These are phyloP conservation scores for Sphagnurus paluster DNA, from an alignment of 1,284 basidiomycete genomes.

Conservation along the genomic window DNA sequence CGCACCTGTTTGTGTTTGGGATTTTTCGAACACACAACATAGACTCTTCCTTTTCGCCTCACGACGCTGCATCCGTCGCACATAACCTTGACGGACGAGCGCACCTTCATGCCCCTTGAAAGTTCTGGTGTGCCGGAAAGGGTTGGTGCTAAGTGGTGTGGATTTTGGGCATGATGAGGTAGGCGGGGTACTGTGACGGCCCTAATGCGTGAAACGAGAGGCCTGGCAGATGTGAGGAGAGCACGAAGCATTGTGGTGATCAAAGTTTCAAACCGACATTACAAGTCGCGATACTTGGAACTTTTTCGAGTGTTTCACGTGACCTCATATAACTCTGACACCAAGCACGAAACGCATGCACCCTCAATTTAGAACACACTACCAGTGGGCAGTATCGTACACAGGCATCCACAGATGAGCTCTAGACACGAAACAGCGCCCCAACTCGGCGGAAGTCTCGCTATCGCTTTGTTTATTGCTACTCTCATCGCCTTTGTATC, in stretches of 20 bases:
- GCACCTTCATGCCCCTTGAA: conserved; percentile 92
- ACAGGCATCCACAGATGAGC: conserved; percentile 24
- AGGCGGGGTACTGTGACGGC: conserved; percentile 35
- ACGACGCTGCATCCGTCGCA: conserved; percentile 90
- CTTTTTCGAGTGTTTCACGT: neutral
- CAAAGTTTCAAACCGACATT: neutral
- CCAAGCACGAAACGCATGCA: too few relatives aligned
- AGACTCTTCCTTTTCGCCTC: conserved; percentile 87
- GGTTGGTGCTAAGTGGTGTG: conserved; percentile 26
- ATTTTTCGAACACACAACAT: conserved; percentile 92
- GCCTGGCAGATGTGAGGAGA: conserved; percentile 58
- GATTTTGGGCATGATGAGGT: conserved; percentile 28
- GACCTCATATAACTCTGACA: conserved; percentile 4
- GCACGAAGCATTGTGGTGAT: conserved; percentile 58
- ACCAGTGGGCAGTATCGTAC: too few relatives aligned
- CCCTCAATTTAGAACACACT: too few relatives aligned
- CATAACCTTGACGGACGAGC: conserved; percentile 90
- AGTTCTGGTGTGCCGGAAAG: conserved; percentile 34
- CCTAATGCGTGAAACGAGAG: conserved; percentile 55
- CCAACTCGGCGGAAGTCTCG: conserved; percentile 37
- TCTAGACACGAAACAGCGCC: conserved; percentile 26
- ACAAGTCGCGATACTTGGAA: neutral
- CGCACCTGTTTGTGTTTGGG: conserved; percentile 98
- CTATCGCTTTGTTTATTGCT: conserved; percentile 52
- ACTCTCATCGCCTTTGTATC: conserved; percentile 63